Evolutionary conservation across 139 green algal species (phyloP).

Genomic region (Tetradesmus obliquus): DNA sequence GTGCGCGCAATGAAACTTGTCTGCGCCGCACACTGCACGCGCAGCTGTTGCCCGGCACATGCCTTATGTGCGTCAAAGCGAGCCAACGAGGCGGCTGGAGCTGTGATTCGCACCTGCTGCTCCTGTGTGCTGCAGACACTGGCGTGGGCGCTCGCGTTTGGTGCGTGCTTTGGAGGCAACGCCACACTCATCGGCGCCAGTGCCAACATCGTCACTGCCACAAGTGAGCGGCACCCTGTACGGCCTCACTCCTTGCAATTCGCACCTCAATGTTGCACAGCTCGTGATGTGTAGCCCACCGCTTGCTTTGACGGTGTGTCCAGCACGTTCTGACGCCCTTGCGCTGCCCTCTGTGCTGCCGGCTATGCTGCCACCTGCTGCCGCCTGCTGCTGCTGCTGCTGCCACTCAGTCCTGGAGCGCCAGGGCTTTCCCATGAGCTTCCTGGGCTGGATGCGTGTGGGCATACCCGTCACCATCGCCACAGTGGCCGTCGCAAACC

Average conservation of each 20-base stretch:
- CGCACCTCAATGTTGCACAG: too few relatives aligned
- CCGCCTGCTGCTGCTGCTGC: background rate
- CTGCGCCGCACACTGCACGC: too few relatives aligned
- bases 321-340: background rate
- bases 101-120: background rate
- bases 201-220: constrained; percentile 55
- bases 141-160: constrained; percentile 50
- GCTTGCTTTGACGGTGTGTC: too few relatives aligned
- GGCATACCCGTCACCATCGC: constrained; percentile 43
- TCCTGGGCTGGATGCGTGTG: constrained; percentile 43
- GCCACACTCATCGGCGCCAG: constrained; percentile 52
- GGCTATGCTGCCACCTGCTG: background rate
- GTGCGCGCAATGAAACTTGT: too few relatives aligned
- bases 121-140: constrained; percentile 24
- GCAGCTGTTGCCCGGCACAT: too few relatives aligned
- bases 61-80: too few relatives aligned
- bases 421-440: constrained; percentile 29
- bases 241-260: background rate
- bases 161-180: constrained; percentile 57
- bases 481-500: constrained; percentile 36
- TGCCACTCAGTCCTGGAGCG: constrained; percentile 32
- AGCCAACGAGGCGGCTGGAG: too few relatives aligned
- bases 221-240: constrained; percentile 4
- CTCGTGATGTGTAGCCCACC: too few relatives aligned
- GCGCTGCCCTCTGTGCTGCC: background rate